Evolutionary conservation across 73 alveolate species (phyloP).

Genomic region (Blepharisma japonicum): DNA sequence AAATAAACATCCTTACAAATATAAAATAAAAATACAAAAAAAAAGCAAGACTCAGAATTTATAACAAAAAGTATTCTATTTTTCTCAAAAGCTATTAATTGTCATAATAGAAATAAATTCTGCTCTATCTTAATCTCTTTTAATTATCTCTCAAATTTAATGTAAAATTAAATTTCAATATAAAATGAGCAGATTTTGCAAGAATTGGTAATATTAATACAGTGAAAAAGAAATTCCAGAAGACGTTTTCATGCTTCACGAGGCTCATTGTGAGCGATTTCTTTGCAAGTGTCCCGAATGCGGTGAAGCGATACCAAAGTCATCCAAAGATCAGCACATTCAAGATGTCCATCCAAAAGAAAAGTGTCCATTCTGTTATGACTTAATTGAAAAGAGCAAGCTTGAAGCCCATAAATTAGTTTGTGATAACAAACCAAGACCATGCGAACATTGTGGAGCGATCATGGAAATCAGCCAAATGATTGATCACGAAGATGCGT

Average conservation of each 20-base stretch:
- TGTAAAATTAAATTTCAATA: no score
- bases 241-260: not conserved
- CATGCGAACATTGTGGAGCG: not conserved
- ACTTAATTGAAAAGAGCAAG: not conserved
- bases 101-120: no score
- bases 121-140: no score
- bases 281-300: not conserved
- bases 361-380: constrained; percentile 1
- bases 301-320: not conserved
- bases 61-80: no score
- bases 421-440: not conserved
- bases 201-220: not conserved
- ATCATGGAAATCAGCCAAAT: not conserved
- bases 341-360: not conserved
- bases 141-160: no score
- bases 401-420: not conserved
- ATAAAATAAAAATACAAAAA: no score
- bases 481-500: not conserved
- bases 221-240: not conserved
- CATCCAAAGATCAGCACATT: not conserved
- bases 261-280: not conserved
- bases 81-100: no score
- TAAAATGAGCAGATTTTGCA: not conserved
- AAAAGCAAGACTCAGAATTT: no score
- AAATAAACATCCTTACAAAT: no score